These are phyloP conservation scores for Lentinula detonsa DNA, from an alignment of 768 basidiomycete genomes.

Conservation along the genomic window DNA sequence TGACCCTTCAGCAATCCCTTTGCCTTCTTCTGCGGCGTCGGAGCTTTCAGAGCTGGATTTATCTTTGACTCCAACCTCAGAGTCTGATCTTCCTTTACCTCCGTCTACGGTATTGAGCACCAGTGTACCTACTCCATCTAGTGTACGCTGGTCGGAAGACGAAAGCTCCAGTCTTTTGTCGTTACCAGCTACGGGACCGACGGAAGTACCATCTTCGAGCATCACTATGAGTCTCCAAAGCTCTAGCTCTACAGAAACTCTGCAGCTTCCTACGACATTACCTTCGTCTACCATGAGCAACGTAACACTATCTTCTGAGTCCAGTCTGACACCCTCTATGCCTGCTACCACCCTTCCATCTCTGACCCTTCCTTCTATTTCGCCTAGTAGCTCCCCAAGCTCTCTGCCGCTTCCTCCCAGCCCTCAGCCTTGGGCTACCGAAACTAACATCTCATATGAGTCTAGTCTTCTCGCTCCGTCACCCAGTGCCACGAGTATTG, in stretches of 20 bases:
- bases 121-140: conserved; percentile 26
- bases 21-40: conserved; percentile 30
- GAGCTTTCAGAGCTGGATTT: conserved; percentile 17
- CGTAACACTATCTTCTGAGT: conserved; percentile 24
- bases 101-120: conserved; percentile 10
- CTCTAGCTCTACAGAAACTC: conserved; percentile 10
- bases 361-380: conserved; percentile 24
- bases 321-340: conserved; percentile 38
- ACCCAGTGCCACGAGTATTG: conserved; percentile 48
- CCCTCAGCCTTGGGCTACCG: conserved; percentile 44
- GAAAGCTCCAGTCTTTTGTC: conserved; percentile 16
- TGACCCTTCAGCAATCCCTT: conserved; percentile 26
- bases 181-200: neutral
- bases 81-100: conserved; percentile 19
- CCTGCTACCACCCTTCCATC: conserved; percentile 24
- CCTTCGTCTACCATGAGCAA: conserved; percentile 24
- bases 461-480: conserved; percentile 72
- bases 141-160: conserved; percentile 17
- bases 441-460: conserved; percentile 67
- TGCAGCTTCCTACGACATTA: conserved; percentile 19
- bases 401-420: conserved; percentile 24
- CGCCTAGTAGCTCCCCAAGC: conserved; percentile 28
- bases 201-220: neutral
- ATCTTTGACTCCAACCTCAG: conserved; percentile 16
- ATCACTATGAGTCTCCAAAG: neutral